A percentile compares a stretch with the other conserved stretches of the same genome.
These are phyloP conservation scores for Spirogloea muscicola DNA, from an alignment of 139 green algal genomes.

Conservation along the genomic window DNA sequence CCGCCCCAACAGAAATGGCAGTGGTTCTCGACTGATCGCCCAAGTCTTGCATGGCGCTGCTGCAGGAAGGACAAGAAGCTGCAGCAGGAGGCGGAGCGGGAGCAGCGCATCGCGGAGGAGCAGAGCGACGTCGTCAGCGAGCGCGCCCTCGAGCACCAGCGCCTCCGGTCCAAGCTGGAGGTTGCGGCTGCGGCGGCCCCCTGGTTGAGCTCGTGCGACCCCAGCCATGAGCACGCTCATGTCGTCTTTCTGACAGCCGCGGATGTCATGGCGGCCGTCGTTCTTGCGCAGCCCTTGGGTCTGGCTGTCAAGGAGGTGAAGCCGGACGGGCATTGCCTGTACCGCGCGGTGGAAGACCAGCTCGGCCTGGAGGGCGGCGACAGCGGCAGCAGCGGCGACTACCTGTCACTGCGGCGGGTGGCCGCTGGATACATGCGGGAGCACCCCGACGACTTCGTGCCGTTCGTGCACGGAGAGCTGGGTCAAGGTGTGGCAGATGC, in stretches of 20 bases:
- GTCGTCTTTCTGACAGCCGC: too few species aligned
- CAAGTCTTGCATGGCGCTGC: too few species aligned
- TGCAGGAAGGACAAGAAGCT: conserved; percentile 44
- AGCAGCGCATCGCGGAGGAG: conserved; percentile 77
- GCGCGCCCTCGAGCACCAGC: conserved; percentile 60
- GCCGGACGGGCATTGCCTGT: conserved; percentile 93
- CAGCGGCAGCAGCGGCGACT: too few species aligned
- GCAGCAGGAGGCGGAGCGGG: conserved; percentile 66
- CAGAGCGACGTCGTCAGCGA: conserved; percentile 65
- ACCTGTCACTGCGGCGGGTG: conserved; percentile 64
- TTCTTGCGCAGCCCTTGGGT: conserved; percentile 56
- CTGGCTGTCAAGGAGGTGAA: conserved; percentile 75
- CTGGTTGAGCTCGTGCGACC: too few species aligned
- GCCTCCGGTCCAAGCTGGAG: conserved; percentile 62
- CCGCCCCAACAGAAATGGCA: too few species aligned
- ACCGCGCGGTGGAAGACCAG: conserved; percentile 83
- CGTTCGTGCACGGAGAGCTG: too few species aligned
- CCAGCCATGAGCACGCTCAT: too few species aligned
- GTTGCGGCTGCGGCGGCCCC: too few species aligned
- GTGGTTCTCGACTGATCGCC: too few species aligned
- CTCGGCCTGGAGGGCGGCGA: conserved; percentile 46
- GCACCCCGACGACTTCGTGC: conserved; percentile 61
- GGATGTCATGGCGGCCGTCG: too few species aligned
- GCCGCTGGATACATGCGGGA: conserved; percentile 72
- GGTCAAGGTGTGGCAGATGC: too few species aligned